These are phyloP conservation scores for Citropsis articulata DNA, from an alignment of 345 rosid genomes.

Conservation along the genomic window DNA sequence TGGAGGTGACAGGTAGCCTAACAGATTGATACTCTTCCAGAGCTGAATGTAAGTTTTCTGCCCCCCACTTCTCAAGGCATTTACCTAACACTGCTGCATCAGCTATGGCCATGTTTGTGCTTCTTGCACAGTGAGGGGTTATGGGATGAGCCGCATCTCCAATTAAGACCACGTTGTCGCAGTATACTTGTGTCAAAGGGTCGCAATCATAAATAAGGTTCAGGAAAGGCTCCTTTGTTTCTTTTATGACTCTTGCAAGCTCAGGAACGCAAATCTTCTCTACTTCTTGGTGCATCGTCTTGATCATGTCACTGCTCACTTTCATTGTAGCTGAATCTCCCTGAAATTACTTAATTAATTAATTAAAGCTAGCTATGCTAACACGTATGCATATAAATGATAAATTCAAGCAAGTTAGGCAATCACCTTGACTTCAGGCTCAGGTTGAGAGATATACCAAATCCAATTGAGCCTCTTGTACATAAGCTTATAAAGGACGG, in stretches of 20 bases:
- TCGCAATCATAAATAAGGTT: slow-evolving; percentile 70
- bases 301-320: slow-evolving; percentile 52
- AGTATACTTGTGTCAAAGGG: slow-evolving; percentile 44
- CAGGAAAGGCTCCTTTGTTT: slow-evolving; percentile 67
- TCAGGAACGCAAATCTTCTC: slow-evolving; percentile 60
- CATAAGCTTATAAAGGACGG: slow-evolving; percentile 50
- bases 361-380: no score
- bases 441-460: slow-evolving; percentile 62
- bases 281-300: slow-evolving; percentile 54
- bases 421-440: slow-evolving; percentile 58
- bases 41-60: no score
- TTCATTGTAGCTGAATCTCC: slow-evolving; percentile 58
- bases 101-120: no score
- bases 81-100: no score
- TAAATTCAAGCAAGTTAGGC: background rate
- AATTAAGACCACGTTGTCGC: slow-evolving; percentile 55
- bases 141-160: slow-evolving; percentile 86
- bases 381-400: background rate
- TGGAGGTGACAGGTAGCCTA: slow-evolving; percentile 36
- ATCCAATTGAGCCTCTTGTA: slow-evolving; percentile 64
- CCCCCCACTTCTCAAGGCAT: no score
- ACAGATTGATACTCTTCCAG: no score
- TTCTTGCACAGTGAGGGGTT: slow-evolving; percentile 38
- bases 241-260: slow-evolving; percentile 51
- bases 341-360: slow-evolving; percentile 23